phyloP scores from a whole-genome alignment of 805 yeast species.

The Starmerella floricola region DNA sequence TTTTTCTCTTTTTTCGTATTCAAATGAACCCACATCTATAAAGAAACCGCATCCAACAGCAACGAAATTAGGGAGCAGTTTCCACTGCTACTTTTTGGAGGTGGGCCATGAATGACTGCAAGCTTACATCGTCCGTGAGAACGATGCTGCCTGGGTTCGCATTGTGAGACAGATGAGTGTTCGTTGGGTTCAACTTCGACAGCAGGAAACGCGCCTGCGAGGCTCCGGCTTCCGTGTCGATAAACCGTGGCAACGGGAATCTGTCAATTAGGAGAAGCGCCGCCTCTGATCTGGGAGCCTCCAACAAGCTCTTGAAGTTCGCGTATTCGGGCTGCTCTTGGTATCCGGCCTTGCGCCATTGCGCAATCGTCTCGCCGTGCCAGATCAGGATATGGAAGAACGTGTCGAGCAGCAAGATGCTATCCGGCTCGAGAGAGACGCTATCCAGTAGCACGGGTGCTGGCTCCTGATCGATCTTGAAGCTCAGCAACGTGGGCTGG shows the following conservation, averaged over 20 bases:
- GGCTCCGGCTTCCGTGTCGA: conserved; percentile 96
- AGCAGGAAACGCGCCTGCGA: conserved; percentile 95
- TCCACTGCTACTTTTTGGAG: conserved; percentile 78
- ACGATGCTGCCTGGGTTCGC: conserved; percentile 52
- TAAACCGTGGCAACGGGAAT: conserved; percentile 94
- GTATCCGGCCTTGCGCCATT: conserved; percentile 92
- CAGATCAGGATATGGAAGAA: conserved; percentile 92
- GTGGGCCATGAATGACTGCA: conserved; percentile 91
- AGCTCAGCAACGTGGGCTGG: conserved; percentile 89
- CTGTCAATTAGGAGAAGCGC: conserved; percentile 82
- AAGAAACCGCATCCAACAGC: no score
- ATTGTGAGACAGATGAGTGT: conserved; percentile 50
- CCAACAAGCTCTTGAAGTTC: conserved; percentile 73
- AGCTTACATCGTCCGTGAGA: conserved; percentile 88
- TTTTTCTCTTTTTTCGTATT: no score
- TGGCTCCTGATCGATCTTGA: conserved; percentile 73
- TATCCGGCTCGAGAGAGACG: conserved; percentile 78
- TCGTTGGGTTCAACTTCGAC: conserved; percentile 90
- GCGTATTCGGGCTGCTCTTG: conserved; percentile 85
- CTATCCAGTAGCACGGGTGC: conserved; percentile 87
- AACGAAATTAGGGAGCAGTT: conserved; percentile 5
- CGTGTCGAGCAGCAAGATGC: conserved; percentile 79
- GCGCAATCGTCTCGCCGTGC: conserved; percentile 90
- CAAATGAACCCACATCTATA: no score
- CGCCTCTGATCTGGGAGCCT: conserved; percentile 85